Base-by-base conservation (phyloP, 192 early-diverging fungal species). In the Phlyctochytrium planicorne region DNA sequence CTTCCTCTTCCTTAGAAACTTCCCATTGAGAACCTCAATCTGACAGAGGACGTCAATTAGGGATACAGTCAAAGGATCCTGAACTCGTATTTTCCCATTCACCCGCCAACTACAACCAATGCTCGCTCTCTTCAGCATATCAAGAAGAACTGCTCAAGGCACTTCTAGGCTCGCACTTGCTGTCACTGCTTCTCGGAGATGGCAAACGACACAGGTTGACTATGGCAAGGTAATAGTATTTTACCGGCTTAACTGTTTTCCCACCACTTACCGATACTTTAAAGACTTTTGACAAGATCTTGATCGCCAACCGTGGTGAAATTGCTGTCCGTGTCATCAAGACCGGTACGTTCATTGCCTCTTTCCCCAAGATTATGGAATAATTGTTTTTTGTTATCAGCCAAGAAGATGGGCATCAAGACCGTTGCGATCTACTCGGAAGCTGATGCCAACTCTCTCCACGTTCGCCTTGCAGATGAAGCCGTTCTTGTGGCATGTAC, bases 261-360 rank as follows among this genome's bases (percentile, higher is more conserved):
- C 14, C 25, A 24, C 40, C 40, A 63, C 10, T 14, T n/a, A n/a
- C n/a, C n/a, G n/a, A n/a, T n/a, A n/a, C n/a, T n/a, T n/a, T n/a
- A n/a, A n/a, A 80, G 79, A 80, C 78, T 2, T 97, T 97, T 73
- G 86, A 93, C 84, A 98, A 94, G 76, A 91, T 98, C 59, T 80
- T 98, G 53, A 87, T 98, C 53, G 94, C 95, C 36, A 98, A 98
- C 83, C 88, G 95, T 56, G 95, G 95, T 64, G 95, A 98, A 72
- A 98, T 98, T 66, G 95, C 95, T 0, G 88, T 87, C 75, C 91
- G 95, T 57, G 90, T 98, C 66, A 95, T 98, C 67, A 88, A 88
- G 37, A 92, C 93, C 2, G 76, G 75, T 77, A 37, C 14, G 61
- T 47, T 10, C 30, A 23, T 30, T 40, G 61, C 30, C 2, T 61